phyloP scores from a whole-genome alignment of 805 yeast species.

The Candida silvatica region DNA sequence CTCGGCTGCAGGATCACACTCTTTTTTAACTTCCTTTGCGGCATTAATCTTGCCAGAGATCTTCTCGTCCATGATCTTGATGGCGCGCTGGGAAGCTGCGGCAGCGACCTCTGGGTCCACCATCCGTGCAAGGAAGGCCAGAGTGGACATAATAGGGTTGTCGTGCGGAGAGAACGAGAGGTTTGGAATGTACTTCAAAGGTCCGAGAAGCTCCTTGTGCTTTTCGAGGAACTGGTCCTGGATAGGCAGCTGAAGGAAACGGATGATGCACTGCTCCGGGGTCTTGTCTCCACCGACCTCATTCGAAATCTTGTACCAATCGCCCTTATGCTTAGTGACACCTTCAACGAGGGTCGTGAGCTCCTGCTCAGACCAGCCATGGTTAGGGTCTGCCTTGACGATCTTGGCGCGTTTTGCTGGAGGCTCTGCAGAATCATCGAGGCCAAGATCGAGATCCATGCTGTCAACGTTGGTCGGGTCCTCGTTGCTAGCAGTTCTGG shows the following conservation, averaged over 20 bases:
- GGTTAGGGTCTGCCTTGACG: constrained; percentile 27
- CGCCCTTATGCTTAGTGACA: constrained; percentile 51
- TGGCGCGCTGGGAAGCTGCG: constrained; percentile 66
- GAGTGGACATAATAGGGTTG: constrained; percentile 90
- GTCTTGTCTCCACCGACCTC: constrained; percentile 61
- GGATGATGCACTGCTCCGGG: constrained; percentile 70
- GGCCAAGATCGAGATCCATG: background rate
- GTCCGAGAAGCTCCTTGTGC: constrained; percentile 45
- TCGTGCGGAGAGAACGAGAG: constrained; percentile 80
- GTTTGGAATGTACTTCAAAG: constrained; percentile 74
- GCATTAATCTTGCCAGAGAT: constrained; percentile 27
- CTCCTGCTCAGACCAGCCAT: constrained; percentile 63
- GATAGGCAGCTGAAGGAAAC: constrained; percentile 72
- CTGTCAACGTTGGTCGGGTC: background rate
- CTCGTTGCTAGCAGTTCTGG: background rate
- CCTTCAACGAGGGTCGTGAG: constrained; percentile 54
- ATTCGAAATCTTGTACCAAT: constrained; percentile 73
- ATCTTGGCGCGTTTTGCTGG: constrained; percentile 16
- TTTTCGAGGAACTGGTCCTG: constrained; percentile 63
- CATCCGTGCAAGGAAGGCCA: constrained; percentile 76
- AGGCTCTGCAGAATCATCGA: constrained; percentile 5
- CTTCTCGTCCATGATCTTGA: constrained; percentile 37
- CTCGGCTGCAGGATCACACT: background rate
- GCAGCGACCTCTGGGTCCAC: constrained; percentile 83
- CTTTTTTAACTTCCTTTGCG: constrained; percentile 7